Base-by-base conservation (phyloP, 306 rosid species). In the Cucumis cinereus region DNA sequence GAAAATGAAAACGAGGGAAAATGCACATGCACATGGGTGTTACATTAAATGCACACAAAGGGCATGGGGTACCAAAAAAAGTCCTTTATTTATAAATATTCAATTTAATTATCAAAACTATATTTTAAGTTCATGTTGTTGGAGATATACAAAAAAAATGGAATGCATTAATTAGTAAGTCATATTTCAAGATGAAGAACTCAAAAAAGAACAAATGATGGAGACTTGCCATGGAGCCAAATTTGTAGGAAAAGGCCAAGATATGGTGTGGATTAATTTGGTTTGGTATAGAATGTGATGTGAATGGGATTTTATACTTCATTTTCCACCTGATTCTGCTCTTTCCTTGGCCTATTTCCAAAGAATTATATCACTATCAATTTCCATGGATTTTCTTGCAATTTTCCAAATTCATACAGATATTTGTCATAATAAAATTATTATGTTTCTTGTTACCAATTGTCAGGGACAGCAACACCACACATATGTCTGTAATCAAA, bases 1-100 rank as follows among this genome's bases (percentile, higher is more conserved):
- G 7, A 2, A 30, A 30, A 2, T 30, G 20, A 59, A 15, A 60
- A 7, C 23, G 14, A 62, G 10, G n/a, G 49, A 64, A 64, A 64
- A 36, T 64, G 71, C 71, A 64, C 71, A 36, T 64, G 71, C 71
- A 64, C 71, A 36, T 64, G 71, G 28, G 16, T 30, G 71, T 19
- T 19, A 10, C 3, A 64, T 36, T 64, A 64, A 36, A 38, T 64
- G 26, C 71, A 35, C 14, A 33, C 13, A 30, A 33, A 19, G 68
- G 68, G 43, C 43, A 13, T 60, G 22, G 68, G 68, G 68, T 16
- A 16, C 22, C 15, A 15, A 45, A 45, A 45, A 11, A 3, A 11
- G 12, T 0, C 16, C 68, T 28, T 62, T 33, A 15, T 30, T 30
- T 14, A 28, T 33, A 15, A 10, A 30, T 61, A 61, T 30, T 15